Percentiles rank a stretch among this genome's conserved stretches.
phyloP scores from a whole-genome alignment of 345 rosid species.

The Moricandia arvensis region DNA sequence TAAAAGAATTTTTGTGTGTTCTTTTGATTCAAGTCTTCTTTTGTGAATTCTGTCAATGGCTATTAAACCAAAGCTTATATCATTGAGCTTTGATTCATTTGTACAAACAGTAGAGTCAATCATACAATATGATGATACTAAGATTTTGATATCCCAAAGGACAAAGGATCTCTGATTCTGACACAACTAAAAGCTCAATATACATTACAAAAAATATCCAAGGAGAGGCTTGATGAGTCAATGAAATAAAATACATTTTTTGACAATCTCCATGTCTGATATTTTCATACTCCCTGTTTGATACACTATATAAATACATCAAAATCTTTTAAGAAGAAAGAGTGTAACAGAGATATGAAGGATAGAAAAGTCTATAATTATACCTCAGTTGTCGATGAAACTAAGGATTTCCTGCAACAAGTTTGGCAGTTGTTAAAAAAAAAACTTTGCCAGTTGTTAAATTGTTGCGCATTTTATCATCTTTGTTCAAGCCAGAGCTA shows the following conservation, averaged over 20 bases:
- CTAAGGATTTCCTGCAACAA: conserved; percentile 58
- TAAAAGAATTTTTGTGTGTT: neutral
- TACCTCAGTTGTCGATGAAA: conserved; percentile 63
- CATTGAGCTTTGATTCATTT: neutral
- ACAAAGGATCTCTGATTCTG: neutral
- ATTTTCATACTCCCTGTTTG: no score
- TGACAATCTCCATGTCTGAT: no score
- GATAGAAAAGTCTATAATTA: neutral
- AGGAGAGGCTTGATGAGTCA: neutral
- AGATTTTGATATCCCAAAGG: neutral
- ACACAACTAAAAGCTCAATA: conserved; percentile 24
- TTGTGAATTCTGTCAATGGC: no score
- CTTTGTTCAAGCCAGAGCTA: neutral
- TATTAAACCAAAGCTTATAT: no score
- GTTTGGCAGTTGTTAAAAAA: neutral
- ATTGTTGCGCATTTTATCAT: conserved; percentile 8
- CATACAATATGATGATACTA: neutral
- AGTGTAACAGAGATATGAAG: neutral
- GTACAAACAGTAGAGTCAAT: neutral
- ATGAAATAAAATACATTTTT: neutral
- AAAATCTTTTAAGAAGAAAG: no score
- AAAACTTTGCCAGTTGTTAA: neutral
- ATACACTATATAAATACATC: no score
- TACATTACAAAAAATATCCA: neutral
- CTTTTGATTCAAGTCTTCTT: no score